Evolutionary conservation across 441 rosid species (phyloP).

Genomic region (Populus hybrid): DNA sequence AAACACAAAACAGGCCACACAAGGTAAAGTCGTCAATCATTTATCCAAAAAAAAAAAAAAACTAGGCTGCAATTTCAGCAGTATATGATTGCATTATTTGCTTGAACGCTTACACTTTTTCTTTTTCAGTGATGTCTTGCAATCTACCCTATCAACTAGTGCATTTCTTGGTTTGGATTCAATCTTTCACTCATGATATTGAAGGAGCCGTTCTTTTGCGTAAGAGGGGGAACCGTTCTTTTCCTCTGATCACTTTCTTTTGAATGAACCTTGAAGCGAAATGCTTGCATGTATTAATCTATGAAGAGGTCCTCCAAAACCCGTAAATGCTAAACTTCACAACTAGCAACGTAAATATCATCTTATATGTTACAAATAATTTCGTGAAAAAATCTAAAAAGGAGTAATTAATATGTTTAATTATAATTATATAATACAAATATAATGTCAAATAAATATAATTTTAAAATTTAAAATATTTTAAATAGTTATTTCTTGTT

Average conservation of each 20-base stretch:
- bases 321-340: neutral
- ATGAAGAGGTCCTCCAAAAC: neutral
- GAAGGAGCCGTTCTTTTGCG: neutral
- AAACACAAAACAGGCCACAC: neutral
- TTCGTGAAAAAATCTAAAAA: neutral
- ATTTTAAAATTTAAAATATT: too few relatives aligned
- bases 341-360: neutral
- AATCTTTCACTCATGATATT: neutral
- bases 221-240: neutral
- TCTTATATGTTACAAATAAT: neutral
- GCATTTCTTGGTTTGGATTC: neutral
- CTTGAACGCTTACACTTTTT: neutral
- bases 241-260: neutral
- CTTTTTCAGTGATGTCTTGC: neutral
- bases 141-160: neutral
- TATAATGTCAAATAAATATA: too few relatives aligned
- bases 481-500: too few relatives aligned
- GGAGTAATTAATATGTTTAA: neutral
- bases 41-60: neutral
- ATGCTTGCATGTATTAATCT: neutral
- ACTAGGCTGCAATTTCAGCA: neutral
- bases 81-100: neutral
- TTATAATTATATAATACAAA: too few relatives aligned
- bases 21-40: neutral
- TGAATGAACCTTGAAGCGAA: neutral